Percentiles rank a stretch among this genome's conserved stretches.
These are phyloP conservation scores for Starmerella bacillaris DNA, from an alignment of 805 yeast genomes.

Conservation along the genomic window DNA sequence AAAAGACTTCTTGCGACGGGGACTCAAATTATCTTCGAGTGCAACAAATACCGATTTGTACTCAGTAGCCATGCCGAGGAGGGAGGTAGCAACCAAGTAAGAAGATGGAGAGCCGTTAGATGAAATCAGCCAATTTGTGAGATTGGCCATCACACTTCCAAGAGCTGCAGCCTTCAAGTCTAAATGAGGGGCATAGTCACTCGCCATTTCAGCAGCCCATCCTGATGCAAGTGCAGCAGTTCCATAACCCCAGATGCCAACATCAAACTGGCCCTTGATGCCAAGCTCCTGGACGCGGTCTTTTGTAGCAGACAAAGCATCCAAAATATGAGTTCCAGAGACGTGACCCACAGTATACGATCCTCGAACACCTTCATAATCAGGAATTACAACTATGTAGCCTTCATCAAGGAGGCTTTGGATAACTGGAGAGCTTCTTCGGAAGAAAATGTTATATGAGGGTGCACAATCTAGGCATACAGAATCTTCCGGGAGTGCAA, in stretches of 20 bases:
- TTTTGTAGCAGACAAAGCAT: constrained; percentile 19
- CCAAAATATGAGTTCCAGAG: constrained; percentile 19
- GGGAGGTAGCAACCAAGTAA: constrained; percentile 17
- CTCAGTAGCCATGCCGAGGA: constrained; percentile 18
- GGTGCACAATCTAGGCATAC: constrained; percentile 15
- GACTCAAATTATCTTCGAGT: constrained; percentile 7
- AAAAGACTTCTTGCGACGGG: constrained; percentile 9
- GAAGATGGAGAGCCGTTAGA: constrained; percentile 16
- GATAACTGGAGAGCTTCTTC: constrained; percentile 7
- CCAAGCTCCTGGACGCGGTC: constrained; percentile 5
- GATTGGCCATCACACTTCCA: constrained; percentile 16
- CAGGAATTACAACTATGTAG: constrained; percentile 16
- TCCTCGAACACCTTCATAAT: constrained; percentile 16
- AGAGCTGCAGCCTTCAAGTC: constrained; percentile 14
- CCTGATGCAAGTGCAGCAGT: constrained; percentile 19
- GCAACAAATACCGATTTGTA: constrained; percentile 16
- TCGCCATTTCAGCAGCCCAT: constrained; percentile 16
- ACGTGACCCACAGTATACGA: constrained; percentile 15
- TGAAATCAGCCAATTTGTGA: constrained; percentile 10
- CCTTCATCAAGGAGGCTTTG: constrained; percentile 14
- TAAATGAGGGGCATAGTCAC: constrained; percentile 17
- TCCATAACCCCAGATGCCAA: constrained; percentile 20
- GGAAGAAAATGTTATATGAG: constrained; percentile 12
- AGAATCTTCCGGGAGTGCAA: constrained; percentile 17
- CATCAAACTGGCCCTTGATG: constrained; percentile 1